Evolutionary conservation across 1,284 basidiomycete species (phyloP).

Genomic region (Bondarzewia mesenterica): DNA sequence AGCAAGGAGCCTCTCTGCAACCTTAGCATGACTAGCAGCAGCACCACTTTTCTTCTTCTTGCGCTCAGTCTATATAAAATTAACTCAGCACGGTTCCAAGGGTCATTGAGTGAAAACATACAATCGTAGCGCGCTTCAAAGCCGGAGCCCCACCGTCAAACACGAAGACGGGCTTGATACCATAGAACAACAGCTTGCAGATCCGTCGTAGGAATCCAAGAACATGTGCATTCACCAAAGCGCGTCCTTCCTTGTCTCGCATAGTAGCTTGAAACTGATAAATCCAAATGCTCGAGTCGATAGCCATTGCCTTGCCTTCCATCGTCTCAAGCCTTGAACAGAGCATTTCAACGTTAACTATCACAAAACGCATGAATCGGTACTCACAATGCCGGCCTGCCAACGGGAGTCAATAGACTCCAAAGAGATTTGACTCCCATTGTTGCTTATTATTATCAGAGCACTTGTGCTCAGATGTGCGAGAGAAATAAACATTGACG

Average conservation of each 20-base stretch:
- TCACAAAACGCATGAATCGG: background rate
- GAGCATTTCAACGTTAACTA: constrained; percentile 8
- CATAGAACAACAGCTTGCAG: constrained; percentile 92
- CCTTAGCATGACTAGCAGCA: constrained; percentile 71
- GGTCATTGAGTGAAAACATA: constrained; percentile 29
- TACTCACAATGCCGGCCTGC: constrained; percentile 78
- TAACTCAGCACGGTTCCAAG: background rate
- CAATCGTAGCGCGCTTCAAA: constrained; percentile 83
- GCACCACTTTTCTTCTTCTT: constrained; percentile 87
- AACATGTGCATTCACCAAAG: constrained; percentile 89
- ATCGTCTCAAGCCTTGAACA: constrained; percentile 74
- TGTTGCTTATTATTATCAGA: constrained; percentile 1
- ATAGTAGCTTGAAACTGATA: constrained; percentile 99
- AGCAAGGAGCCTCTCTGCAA: constrained; percentile 88
- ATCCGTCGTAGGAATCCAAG: constrained; percentile 92
- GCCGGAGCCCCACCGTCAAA: constrained; percentile 93
- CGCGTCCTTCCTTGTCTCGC: constrained; percentile 93
- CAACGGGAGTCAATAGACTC: constrained; percentile 86
- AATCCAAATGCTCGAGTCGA: constrained; percentile 99
- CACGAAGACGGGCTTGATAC: constrained; percentile 95
- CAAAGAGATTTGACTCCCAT: constrained; percentile 97
- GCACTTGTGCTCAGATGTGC: background rate
- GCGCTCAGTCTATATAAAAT: constrained; percentile 57
- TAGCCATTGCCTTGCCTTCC: constrained; percentile 87
- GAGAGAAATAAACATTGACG: too few relatives aligned